Conservation (phyloP, 2,329 filamentous ascomycete genomes). For the Chrysosporium queenslandicum region DNA sequence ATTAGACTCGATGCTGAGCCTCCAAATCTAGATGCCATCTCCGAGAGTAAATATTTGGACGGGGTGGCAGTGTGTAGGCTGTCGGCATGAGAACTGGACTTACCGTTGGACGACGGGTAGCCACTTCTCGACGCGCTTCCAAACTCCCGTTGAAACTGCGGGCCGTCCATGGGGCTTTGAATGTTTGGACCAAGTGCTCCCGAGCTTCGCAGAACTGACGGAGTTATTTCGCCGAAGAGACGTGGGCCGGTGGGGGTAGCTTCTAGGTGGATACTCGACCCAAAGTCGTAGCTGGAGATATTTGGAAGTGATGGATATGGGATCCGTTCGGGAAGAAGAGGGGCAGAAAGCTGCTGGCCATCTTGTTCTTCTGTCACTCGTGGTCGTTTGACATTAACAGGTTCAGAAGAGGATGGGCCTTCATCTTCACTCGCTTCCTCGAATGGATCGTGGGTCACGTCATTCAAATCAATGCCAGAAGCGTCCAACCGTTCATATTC, state of each 20-base stretch:
- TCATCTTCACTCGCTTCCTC: constrained; percentile 30
- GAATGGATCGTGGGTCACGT: constrained; percentile 28
- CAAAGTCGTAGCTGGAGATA: constrained; percentile 29
- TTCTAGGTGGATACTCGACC: constrained; percentile 15
- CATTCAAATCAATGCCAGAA: constrained; percentile 55
- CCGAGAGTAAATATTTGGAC: constrained; percentile 12
- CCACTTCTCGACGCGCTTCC: constrained; percentile 23
- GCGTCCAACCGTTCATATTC: constrained; percentile 38
- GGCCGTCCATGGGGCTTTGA: constrained; percentile 22
- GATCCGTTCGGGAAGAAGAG: constrained; percentile 23
- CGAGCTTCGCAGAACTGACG: constrained; percentile 46
- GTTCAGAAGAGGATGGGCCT: constrained; percentile 18
- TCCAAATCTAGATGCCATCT: constrained; percentile 22
- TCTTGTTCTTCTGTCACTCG: constrained; percentile 13
- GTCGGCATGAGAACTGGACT: constrained; percentile 9
- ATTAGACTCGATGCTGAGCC: constrained; percentile 39
- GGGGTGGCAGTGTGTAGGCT: constrained; percentile 12
- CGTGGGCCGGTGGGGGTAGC: constrained; percentile 26
- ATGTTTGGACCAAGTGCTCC: constrained; percentile 34
- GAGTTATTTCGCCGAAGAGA: constrained; percentile 53
- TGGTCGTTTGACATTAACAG: constrained; percentile 15
- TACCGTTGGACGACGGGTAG: constrained; percentile 27
- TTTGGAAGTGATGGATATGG: constrained; percentile 37
- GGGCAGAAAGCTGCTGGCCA: constrained; percentile 1
- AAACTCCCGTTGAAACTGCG: constrained; percentile 18